A percentile compares a stretch with the other conserved stretches of the same genome.
phyloP scores from a whole-genome alignment of 805 yeast genomes.

The Kluyveromyces dobzhanskii region DNA sequence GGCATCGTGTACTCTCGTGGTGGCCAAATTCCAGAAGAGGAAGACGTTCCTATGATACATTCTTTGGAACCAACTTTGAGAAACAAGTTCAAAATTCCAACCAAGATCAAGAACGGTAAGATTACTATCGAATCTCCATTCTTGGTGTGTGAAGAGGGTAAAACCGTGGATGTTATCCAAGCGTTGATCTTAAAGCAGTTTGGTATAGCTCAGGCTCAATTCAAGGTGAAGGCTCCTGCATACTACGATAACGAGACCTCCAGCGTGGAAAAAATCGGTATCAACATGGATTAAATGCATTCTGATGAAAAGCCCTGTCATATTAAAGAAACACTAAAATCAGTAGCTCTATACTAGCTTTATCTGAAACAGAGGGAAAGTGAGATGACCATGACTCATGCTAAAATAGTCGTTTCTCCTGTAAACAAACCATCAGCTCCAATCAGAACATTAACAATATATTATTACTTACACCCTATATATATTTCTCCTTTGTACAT shows the following conservation, averaged over 20 bases:
- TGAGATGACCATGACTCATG: no score
- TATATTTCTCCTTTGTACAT: no score
- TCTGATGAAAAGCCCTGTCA: no score
- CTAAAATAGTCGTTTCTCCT: no score
- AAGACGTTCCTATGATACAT: constrained; percentile 94
- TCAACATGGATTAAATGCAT: constrained; percentile 24
- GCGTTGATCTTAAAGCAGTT: constrained; percentile 88
- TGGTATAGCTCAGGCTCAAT: constrained; percentile 90
- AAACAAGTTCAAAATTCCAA: constrained; percentile 83
- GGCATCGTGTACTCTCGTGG: constrained; percentile 94
- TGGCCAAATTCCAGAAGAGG: constrained; percentile 82
- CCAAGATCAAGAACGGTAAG: constrained; percentile 84
- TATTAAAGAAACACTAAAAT: no score
- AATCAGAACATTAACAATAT: no score
- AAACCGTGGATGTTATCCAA: constrained; percentile 78
- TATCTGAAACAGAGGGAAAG: no score
- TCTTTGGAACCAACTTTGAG: constrained; percentile 91
- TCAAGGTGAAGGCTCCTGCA: constrained; percentile 72
- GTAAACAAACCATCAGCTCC: no score
- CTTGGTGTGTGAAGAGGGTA: constrained; percentile 73
- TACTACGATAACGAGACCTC: constrained; percentile 60
- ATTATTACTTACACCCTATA: no score
- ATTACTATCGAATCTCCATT: constrained; percentile 68
- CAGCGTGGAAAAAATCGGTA: constrained; percentile 25
- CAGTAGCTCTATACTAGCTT: no score